Evolutionary conservation across 768 basidiomycete genomes (phyloP).

Genomic region (Mycena galericulata): DNA sequence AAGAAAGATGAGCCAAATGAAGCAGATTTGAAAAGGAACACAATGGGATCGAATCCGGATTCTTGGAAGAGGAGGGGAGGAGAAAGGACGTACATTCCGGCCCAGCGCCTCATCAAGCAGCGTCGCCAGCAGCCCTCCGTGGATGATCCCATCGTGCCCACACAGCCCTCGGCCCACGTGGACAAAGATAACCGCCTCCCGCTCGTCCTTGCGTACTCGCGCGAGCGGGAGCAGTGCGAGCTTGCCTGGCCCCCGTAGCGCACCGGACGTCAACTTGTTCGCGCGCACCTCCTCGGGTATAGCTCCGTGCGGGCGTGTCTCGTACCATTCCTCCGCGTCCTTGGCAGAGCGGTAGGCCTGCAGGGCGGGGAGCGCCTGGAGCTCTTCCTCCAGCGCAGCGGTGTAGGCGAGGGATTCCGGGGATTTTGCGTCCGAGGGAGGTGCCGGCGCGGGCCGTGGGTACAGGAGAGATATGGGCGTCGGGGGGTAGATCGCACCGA

Average conservation of each 20-base stretch:
- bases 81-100: conserved; percentile 69
- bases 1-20: neutral
- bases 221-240: conserved; percentile 87
- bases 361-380: conserved; percentile 77
- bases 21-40: too few species aligned
- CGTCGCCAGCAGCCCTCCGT: conserved; percentile 3
- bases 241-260: conserved; percentile 87
- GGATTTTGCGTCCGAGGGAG: conserved; percentile 65
- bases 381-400: conserved; percentile 70
- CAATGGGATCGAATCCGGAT: neutral
- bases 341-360: conserved; percentile 56
- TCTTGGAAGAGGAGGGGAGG: conserved; percentile 28
- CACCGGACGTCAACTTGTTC: conserved; percentile 87
- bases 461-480: conserved; percentile 73
- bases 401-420: conserved; percentile 69
- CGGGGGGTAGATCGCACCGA: conserved; percentile 81
- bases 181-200: neutral
- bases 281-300: conserved; percentile 80
- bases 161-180: conserved; percentile 80
- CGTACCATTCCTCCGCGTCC: conserved; percentile 77
- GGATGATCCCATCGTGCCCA: neutral
- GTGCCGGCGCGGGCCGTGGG: conserved; percentile 82
- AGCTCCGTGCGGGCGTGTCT: conserved; percentile 78
- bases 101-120: conserved; percentile 55
- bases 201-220: conserved; percentile 52